These are phyloP conservation scores for Backusella parvicylindrica DNA, from an alignment of 192 early-diverging fungal species.

Conservation along the genomic window DNA sequence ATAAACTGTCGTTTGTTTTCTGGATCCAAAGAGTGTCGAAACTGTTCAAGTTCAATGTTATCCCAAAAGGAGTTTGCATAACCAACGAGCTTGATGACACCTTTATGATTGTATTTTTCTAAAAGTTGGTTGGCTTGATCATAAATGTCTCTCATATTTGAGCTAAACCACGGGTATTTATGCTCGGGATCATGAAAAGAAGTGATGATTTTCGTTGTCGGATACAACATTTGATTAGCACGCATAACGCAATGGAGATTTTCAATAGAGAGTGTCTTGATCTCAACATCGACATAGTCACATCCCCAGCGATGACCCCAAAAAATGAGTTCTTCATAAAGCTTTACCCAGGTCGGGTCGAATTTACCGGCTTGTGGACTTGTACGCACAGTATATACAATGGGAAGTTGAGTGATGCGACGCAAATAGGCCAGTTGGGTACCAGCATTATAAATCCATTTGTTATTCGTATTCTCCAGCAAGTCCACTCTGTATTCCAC, in stretches of 20 bases:
- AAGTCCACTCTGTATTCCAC: slow-evolving; percentile 91
- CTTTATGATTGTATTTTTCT: slow-evolving; percentile 21
- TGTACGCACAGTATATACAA: slow-evolving; percentile 92
- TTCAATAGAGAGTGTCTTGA: slow-evolving; percentile 25
- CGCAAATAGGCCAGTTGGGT: slow-evolving; percentile 75
- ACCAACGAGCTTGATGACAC: slow-evolving; percentile 92
- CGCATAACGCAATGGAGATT: neutral
- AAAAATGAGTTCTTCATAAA: slow-evolving; percentile 58
- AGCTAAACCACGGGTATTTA: slow-evolving; percentile 53
- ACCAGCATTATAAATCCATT: slow-evolving; percentile 44
- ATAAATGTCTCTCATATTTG: slow-evolving; percentile 47
- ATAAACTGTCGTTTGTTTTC: slow-evolving; percentile 65
- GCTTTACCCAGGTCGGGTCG: slow-evolving; percentile 51
- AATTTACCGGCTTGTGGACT: slow-evolving; percentile 82
- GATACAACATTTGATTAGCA: neutral
- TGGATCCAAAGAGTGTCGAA: slow-evolving; percentile 43
- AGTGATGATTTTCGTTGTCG: slow-evolving; percentile 67
- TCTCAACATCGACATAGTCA: slow-evolving; percentile 90
- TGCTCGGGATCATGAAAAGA: slow-evolving; percentile 83
- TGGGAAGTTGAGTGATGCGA: slow-evolving; percentile 66
- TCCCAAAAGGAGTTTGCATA: slow-evolving; percentile 68
- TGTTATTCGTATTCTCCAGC: slow-evolving; percentile 46
- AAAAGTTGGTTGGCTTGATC: slow-evolving; percentile 26
- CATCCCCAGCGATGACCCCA: slow-evolving; percentile 81
- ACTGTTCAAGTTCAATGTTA: slow-evolving; percentile 76